Conservation (phyloP, 352 stramenopile species). For the Pythium coloratum region DNA sequence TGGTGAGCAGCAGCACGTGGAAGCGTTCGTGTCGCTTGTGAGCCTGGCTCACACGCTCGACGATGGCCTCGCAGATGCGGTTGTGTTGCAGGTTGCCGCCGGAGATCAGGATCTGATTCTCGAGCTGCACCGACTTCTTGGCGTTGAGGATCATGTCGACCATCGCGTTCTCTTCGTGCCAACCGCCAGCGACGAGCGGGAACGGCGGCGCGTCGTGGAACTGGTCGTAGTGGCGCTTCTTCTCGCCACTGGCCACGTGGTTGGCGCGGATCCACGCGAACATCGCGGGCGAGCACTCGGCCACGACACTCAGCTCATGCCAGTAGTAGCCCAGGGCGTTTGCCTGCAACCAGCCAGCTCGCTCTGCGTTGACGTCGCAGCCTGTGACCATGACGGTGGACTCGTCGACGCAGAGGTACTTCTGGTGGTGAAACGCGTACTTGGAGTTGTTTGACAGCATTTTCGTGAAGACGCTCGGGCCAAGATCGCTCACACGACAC, state of each 20-base stretch:
- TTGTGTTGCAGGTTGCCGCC: constrained; percentile 73
- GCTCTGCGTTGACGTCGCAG: constrained; percentile 74
- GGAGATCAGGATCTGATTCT: constrained; percentile 85
- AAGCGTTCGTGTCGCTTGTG: constrained; percentile 40
- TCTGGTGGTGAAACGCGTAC: constrained; percentile 84
- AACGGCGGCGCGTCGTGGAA: constrained; percentile 62
- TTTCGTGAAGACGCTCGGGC: constrained; percentile 40
- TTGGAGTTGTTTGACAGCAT: constrained; percentile 75
- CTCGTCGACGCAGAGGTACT: constrained; percentile 75
- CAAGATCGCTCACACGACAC: constrained; percentile 68
- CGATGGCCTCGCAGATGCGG: constrained; percentile 63
- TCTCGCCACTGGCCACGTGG: constrained; percentile 35
- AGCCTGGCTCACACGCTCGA: constrained; percentile 46
- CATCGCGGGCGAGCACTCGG: constrained; percentile 48
- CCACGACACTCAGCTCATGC: constrained; percentile 71
- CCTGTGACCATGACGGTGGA: constrained; percentile 69
- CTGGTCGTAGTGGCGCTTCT: constrained; percentile 56
- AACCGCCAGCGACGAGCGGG: constrained; percentile 67
- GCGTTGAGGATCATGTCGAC: constrained; percentile 79
- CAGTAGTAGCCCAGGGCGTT: constrained; percentile 76
- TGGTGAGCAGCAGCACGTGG: constrained; percentile 68
- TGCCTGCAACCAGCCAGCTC: constrained; percentile 57
- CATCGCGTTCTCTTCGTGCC: constrained; percentile 80
- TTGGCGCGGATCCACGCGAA: constrained; percentile 61
- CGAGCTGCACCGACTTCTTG: constrained; percentile 60